Base-by-base conservation (phyloP, 2,329 filamentous ascomycete species). In the Plectosphaerella cucumerina region DNA sequence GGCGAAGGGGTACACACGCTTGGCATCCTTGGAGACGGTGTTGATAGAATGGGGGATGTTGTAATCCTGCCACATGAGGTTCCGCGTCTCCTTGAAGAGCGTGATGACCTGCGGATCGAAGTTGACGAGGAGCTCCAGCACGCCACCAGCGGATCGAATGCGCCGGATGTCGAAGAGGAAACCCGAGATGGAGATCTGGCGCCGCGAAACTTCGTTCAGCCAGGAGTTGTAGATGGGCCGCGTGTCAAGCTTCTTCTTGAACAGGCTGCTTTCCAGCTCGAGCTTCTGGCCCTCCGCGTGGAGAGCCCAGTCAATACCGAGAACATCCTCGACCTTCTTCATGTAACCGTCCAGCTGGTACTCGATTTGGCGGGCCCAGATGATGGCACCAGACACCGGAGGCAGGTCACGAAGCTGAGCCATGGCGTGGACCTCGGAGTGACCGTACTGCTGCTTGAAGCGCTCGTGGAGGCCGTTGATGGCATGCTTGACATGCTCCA, bases 361-460 rank as follows among this genome's bases (percentile, higher is more conserved):
- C 73, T 99, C 93, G 55, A 99, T 99, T 69, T 99, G 94, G 42
- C 90, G 86, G 21, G 93, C 93, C 89, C 94, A 97, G 49, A 99
- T 95, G 59, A 99, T 97, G 34, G 93, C 93, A 51, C 94, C 95
- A 5, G 94, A 96, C 1, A 99, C 92, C 0, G 95, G 94, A 1
- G 94, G 94, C 15, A 99, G 76, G 69, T 99, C 94, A 55, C 93
- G 91, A 51, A 99, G 78, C 69, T 97, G 93, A 3, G 94, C 92
- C 95, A 99, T 99, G 4, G 91, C 91, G 66, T 97, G 93, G 2
- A 94, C 91, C 70, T 99, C 94, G 0, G 95, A 97, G 65, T 97
- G 91, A 2, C 92, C 95, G 68, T 99, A 99, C 65, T 99, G 94
- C 66, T 96, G 91, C 73, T 97, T 99, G 78, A 97, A 99, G 26